phyloP scores from a whole-genome alignment of 768 basidiomycete species.

The Xerocomus spinulosus region DNA sequence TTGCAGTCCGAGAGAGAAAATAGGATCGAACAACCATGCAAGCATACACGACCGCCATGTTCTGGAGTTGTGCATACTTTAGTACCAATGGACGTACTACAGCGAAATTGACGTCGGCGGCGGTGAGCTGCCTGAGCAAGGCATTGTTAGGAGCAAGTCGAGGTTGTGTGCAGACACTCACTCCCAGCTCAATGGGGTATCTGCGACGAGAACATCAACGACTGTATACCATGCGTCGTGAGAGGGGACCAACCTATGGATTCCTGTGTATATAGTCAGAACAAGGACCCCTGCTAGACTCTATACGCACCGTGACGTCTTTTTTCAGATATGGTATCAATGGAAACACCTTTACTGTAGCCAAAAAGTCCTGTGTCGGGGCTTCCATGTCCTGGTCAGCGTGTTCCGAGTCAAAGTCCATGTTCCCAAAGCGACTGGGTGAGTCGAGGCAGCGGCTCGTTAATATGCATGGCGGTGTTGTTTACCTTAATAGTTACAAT shows the following conservation, averaged over 20 bases:
- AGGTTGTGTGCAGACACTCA: constrained; percentile 35
- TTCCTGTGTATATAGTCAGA: constrained; percentile 15
- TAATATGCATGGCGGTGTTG: background rate
- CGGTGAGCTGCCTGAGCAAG: constrained; percentile 63
- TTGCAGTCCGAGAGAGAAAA: constrained; percentile 64
- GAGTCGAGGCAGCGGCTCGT: background rate
- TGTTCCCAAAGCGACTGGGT: constrained; percentile 11
- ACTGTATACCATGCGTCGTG: background rate
- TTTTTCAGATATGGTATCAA: constrained; percentile 67
- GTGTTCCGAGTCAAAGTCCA: constrained; percentile 36
- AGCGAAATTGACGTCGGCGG: constrained; percentile 77
- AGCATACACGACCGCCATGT: constrained; percentile 70
- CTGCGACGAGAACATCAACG: constrained; percentile 31
- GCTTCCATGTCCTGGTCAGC: constrained; percentile 37
- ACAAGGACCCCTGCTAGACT: constrained; percentile 11
- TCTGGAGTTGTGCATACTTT: constrained; percentile 74
- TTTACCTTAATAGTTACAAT: constrained; percentile 26
- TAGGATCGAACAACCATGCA: constrained; percentile 76
- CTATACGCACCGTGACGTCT: constrained; percentile 57
- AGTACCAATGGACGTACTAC: constrained; percentile 72
- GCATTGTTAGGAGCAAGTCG: constrained; percentile 2
- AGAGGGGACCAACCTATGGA: constrained; percentile 25
- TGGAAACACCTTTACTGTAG: constrained; percentile 73
- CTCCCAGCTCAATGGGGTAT: constrained; percentile 78
- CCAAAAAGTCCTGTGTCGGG: constrained; percentile 54